phyloP scores from a whole-genome alignment of 768 basidiomycete genomes.

The Boletus eberwhitei region DNA sequence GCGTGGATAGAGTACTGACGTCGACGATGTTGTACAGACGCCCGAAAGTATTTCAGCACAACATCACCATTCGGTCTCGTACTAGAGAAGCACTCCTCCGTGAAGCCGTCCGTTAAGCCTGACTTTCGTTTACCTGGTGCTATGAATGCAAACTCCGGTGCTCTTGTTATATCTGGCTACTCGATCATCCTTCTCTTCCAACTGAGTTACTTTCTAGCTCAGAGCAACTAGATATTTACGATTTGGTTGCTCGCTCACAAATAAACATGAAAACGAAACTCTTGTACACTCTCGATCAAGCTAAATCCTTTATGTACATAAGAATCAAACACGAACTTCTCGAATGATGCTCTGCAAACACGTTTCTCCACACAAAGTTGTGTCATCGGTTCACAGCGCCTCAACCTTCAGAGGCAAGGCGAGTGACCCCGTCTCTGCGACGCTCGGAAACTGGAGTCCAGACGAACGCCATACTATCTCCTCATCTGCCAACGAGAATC shows the following conservation, averaged over 20 bases:
- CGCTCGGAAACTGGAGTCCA: conserved; percentile 1
- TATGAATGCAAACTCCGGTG: background rate
- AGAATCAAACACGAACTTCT: background rate
- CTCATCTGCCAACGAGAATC: background rate
- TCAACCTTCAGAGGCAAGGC: conserved; percentile 1
- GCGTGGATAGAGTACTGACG: background rate
- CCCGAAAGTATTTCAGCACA: background rate
- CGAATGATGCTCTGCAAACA: background rate
- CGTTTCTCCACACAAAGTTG: background rate
- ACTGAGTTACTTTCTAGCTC: no score
- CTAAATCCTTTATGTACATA: no score
- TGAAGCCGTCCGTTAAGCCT: background rate
- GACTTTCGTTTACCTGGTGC: background rate
- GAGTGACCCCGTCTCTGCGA: background rate
- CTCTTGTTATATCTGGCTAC: no score
- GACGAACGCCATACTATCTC: conserved; percentile 2
- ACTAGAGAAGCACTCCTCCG: background rate
- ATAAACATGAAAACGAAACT: no score
- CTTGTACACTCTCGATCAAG: background rate
- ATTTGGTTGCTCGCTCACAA: background rate
- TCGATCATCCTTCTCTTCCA: no score
- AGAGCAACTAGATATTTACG: background rate
- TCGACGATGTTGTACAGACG: background rate
- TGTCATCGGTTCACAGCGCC: background rate
- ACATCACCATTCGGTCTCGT: background rate